Conservation (phyloP, 345 rosid species). For the Lepidium sativum region DNA sequence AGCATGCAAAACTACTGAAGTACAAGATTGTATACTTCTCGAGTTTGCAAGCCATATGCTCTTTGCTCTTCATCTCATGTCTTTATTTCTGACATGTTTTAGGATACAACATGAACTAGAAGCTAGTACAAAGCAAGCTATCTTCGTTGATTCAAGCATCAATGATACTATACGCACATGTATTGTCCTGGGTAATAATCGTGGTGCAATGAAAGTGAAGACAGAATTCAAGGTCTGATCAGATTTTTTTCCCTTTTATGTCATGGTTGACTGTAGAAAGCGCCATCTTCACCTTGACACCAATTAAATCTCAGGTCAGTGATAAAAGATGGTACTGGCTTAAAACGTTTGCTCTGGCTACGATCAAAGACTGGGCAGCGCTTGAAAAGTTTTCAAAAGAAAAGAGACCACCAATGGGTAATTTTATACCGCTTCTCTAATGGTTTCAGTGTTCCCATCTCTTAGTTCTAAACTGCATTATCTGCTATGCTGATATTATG, state of each 20-base stretch:
- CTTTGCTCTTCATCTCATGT: background rate
- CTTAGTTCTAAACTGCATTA: too few species aligned
- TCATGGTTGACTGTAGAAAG: background rate
- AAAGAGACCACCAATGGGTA: slow-evolving; percentile 89
- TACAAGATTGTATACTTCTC: slow-evolving; percentile 19
- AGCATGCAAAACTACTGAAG: slow-evolving; percentile 92
- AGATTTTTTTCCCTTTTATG: background rate
- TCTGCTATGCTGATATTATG: too few species aligned
- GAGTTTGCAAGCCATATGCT: too few species aligned
- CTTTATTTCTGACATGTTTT: slow-evolving; percentile 6
- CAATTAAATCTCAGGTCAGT: slow-evolving; percentile 42
- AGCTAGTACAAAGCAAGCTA: slow-evolving; percentile 82
- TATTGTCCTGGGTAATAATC: slow-evolving; percentile 74
- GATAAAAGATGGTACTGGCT: slow-evolving; percentile 99
- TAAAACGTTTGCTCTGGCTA: slow-evolving; percentile 86
- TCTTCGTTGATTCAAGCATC: slow-evolving; percentile 95
- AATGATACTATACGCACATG: slow-evolving; percentile 98
- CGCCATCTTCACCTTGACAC: background rate
- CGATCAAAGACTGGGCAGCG: slow-evolving; percentile 87
- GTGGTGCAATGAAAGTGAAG: slow-evolving; percentile 61
- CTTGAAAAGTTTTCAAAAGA: slow-evolving; percentile 93
- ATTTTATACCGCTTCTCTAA: background rate
- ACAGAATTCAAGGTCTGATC: slow-evolving; percentile 46
- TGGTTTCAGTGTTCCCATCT: background rate
- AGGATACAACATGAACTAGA: slow-evolving; percentile 96